phyloP scores from a whole-genome alignment of 192 early-diverging fungal species.

The Coemansia erecta region DNA sequence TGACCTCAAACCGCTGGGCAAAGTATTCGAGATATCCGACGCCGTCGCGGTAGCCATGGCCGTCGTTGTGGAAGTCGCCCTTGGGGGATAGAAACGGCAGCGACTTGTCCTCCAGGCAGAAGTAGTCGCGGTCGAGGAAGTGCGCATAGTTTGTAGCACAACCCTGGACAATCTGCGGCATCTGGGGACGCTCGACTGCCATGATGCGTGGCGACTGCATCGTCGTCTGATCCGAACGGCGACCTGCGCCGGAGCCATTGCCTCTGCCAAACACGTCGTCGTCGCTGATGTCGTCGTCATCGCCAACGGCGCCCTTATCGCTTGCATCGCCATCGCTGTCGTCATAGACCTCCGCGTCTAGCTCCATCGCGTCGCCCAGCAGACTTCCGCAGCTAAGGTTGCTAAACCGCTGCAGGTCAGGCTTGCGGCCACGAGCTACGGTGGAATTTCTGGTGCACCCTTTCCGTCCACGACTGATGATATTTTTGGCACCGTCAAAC shows the following conservation, averaged over 20 bases:
- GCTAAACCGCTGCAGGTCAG: neutral
- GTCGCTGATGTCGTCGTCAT: conserved; percentile 12
- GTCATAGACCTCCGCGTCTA: neutral
- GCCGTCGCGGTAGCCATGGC: conserved; percentile 40
- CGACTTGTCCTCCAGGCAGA: conserved; percentile 21
- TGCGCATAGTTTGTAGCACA: conserved; percentile 52
- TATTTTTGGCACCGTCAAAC: neutral
- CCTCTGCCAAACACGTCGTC: conserved; percentile 32
- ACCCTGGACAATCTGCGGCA: conserved; percentile 49
- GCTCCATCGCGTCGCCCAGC: conserved; percentile 26
- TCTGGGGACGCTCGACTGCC: conserved; percentile 42
- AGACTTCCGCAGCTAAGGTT: conserved; percentile 9
- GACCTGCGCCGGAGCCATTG: conserved; percentile 1
- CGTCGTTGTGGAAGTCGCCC: conserved; percentile 33
- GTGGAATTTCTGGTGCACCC: no score
- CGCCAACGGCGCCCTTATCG: conserved; percentile 2
- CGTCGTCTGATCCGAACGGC: conserved; percentile 5
- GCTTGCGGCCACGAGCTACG: neutral
- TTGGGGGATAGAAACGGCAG: conserved; percentile 40
- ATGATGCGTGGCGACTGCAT: conserved; percentile 29
- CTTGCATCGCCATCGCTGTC: neutral
- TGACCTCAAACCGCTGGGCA: conserved; percentile 65
- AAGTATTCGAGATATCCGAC: conserved; percentile 62
- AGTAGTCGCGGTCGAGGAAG: conserved; percentile 44
- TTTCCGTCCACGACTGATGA: neutral